These are phyloP conservation scores for Nakaseomyces nivariensis DNA, from an alignment of 1,139 yeast genomes.

Conservation along the genomic window DNA sequence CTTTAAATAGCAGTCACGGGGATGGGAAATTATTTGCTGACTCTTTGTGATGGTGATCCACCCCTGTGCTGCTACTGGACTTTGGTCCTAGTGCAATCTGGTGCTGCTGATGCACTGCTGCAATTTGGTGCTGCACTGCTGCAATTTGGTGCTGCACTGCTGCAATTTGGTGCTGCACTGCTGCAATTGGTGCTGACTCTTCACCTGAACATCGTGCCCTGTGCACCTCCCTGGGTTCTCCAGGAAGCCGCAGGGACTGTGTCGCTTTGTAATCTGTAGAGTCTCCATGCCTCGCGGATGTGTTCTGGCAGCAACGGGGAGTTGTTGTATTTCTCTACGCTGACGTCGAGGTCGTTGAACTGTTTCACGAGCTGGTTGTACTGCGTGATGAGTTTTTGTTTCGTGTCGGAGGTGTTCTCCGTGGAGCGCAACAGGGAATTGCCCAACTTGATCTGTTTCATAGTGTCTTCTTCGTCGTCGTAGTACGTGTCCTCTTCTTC, in stretches of 20 bases:
- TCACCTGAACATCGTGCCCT: slow-evolving; percentile 56
- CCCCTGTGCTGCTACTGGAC: too few species aligned
- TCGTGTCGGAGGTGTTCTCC: slow-evolving; percentile 20
- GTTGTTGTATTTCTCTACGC: slow-evolving; percentile 33
- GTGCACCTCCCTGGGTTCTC: slow-evolving; percentile 67
- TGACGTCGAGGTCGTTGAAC: slow-evolving; percentile 25
- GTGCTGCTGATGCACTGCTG: not conserved
- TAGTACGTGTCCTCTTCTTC: slow-evolving; percentile 22
- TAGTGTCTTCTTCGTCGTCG: slow-evolving; percentile 24
- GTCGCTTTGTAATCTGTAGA: slow-evolving; percentile 56
- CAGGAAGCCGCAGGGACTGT: slow-evolving; percentile 55
- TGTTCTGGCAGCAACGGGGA: slow-evolving; percentile 75
- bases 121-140: too few species aligned
- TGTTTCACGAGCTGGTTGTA: slow-evolving; percentile 24
- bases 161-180: not conserved
- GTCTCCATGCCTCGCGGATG: slow-evolving; percentile 79
- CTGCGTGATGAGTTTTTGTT: slow-evolving; percentile 19
- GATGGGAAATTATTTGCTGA: not conserved
- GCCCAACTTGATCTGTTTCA: slow-evolving; percentile 14
- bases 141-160: not conserved
- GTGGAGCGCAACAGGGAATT: slow-evolving; percentile 19
- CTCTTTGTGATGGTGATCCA: too few species aligned
- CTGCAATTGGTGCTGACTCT: too few species aligned
- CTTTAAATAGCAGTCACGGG: not conserved
- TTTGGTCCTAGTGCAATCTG: not conserved